Base-by-base conservation (phyloP, 495 filamentous ascomycete species). In the Extremus antarcticus region DNA sequence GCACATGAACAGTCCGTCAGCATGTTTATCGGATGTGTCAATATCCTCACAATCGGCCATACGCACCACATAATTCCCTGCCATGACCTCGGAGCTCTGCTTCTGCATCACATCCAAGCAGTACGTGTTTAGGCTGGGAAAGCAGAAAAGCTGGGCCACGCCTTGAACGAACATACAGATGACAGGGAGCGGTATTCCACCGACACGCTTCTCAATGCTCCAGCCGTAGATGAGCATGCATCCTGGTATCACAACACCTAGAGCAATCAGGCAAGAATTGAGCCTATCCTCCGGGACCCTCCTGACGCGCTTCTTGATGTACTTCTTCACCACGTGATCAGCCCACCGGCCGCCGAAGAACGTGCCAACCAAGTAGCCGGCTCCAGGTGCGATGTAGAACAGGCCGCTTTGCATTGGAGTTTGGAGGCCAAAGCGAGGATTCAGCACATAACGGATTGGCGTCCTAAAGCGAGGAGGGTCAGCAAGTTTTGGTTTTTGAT, bases 191-290 rank as follows among this genome's bases (percentile, higher is more conserved):
- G 81, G 74, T 25, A 89, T 77, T 1, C 82, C 85, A 21, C 85
- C 85, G 4, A 78, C 74, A 35, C 71, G 65, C 62, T 81, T 79
- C 61, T 89, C 81, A 3, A 89, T 73, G 2, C 75, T 76, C 83
- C 85, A 88, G 16, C 85, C 85, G 59, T 87, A 88, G 10, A 86
- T 66, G 16, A 87, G 72, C 60, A 87, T 78, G 62, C 81, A 85
- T 0, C 67, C 75, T 0, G 84, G 84, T 22, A 86, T 78, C 2
- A 79, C 70, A 29, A 79, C 61, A 0, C 78, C 77, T 60, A 86
- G 70, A 57, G 82, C 81, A 0, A 76, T 67, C 1, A 87, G 52
- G 47, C 80, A 78, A 2, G 78, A 78, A 25, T 80, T 77, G 45
- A 88, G 70, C 21, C 85, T 72, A 64, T 90, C 86, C 65, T 88